Evolutionary conservation across 2,329 filamentous ascomycete genomes (phyloP), one percentile per base, ranked within the genome.

Genomic region (Microcyclospora tardicrescens): DNA sequence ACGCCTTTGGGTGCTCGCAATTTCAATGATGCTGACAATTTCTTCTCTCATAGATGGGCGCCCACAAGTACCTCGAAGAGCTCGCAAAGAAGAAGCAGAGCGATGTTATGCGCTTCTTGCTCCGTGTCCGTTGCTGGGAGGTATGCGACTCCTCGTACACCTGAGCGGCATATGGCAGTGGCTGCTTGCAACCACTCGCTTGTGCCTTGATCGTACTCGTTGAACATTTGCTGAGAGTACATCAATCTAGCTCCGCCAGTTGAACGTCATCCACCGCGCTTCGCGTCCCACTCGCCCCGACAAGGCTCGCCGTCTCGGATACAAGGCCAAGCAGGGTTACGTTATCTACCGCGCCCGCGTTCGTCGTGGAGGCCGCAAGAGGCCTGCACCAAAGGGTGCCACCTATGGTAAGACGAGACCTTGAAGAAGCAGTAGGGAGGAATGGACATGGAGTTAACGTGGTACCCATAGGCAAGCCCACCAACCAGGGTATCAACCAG

Each of bases 71-170:
- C 77, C 85, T 98, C 74, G 93, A 98, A 81, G 91, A 98, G 80
- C 83, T 98, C 76, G 86, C 95, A 72, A 96, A 98, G 86, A 95
- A 94, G 85, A 98, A 98, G 86, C 91, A 98, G 82, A 94, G 85
- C 70, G 91, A 98, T 79, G 83, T 98, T 66, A 84, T 96, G 76
- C 87, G 87, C 76, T 98, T 98, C 80, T 82, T 98, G 74, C 85
- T 95, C 72, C 89, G 86, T 70, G 86, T 94, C 67, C 87, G 91
- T 75, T 98, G 91, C 87, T 98, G 91, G 91, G 91, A 98, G 84
- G 89, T 89, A 68, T 63, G 66, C 61, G 42, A 45, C 47, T 50
- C 46, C 47, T 36, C 43, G 40, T 38, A 16, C 30, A 38, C 47
- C 49, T 53, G 55, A 58, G 55, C 55, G 53, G 51, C 55, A 58